Base-by-base conservation (phyloP, 1,139 yeast species). In the Candida sanyaensis region DNA sequence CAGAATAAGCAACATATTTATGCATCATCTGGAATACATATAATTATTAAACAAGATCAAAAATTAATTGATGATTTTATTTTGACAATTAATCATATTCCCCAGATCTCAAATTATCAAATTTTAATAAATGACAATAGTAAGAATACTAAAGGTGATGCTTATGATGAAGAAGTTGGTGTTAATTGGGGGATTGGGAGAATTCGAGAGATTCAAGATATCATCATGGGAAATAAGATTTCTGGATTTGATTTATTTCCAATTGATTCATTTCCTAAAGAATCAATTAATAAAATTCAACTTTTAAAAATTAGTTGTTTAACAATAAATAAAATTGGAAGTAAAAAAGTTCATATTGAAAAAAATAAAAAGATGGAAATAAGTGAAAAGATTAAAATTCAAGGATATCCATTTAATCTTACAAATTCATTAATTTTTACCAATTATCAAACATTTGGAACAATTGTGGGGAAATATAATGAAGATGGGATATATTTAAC, bases 351-450 rank as follows among this genome's bases (percentile, higher is more conserved):
- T 13, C 6, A 27, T 12, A 13, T 21, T 2, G 29, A 29, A 10
- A 17, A 17, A 10, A n/a, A 29, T 21, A 17, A 17, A 6, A n/a
- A 10, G 27, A 27, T 27, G 32, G 31, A 9, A 9, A 24, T 36
- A 6, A 4, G 54, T 9, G 56, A 52, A 30, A 40, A 36, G 17
- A 59, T 77, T 1, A 45, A 49, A 1, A 62, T 77, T 5, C 64
- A 65, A 23, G 69, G 80, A 8, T 73, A 68, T 44, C 90, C 91
- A 0, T 85, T 84, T 62, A 81, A 77, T 45, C 64, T 81, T 44
- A 81, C 85, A 10, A 84, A 82, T 61, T 79, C 82, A 3, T 74
- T 83, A 0, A 58, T 83, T 23, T 85, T 85, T 56, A 63, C 78
- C 24, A 73, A 75, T 37, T 83, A 80, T 55, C 52, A 58, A 13